A percentile compares a stretch with the other conserved stretches of the same genome.
phyloP scores from a whole-genome alignment of 169 alveolate genomes.

The Plasmodium gallinaceum region DNA sequence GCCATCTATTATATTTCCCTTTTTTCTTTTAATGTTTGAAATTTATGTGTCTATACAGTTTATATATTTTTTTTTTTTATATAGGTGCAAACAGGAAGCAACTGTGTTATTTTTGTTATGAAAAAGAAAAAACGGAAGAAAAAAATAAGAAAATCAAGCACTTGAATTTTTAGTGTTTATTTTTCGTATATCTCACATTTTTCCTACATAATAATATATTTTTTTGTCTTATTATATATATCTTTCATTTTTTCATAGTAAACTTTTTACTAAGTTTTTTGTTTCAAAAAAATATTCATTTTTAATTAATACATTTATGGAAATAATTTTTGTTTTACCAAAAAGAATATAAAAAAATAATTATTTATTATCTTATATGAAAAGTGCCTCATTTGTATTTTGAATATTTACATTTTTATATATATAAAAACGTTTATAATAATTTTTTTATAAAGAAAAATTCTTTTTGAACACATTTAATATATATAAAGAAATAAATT shows the following conservation, averaged over 20 bases:
- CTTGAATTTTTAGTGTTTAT: conserved; percentile 31
- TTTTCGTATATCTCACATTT: conserved; percentile 13
- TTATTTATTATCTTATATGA: too few species aligned
- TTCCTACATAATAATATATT: conserved; percentile 2
- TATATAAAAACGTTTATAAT: too few species aligned
- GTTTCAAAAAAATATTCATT: neutral
- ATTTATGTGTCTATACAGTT: neutral
- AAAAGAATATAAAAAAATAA: too few species aligned
- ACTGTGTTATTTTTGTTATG: conserved; percentile 52
- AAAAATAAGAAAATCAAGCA: conserved; percentile 29
- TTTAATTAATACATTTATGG: too few species aligned
- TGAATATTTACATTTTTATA: too few species aligned
- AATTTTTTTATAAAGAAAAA: too few species aligned
- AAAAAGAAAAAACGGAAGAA: conserved; percentile 63
- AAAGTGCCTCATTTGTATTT: too few species aligned
- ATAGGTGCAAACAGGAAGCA: conserved; percentile 66
- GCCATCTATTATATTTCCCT: neutral
- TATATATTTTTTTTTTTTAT: conserved; percentile 27
- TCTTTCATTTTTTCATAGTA: neutral
- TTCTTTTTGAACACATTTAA: too few species aligned
- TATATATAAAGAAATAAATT: too few species aligned
- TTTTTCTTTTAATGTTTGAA: neutral
- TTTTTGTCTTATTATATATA: conserved; percentile 3
- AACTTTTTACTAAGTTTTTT: neutral
- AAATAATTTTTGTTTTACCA: too few species aligned